phyloP scores from a whole-genome alignment of 2,329 filamentous ascomycete genomes.

The Phaeosphaeriaceae sp. region DNA sequence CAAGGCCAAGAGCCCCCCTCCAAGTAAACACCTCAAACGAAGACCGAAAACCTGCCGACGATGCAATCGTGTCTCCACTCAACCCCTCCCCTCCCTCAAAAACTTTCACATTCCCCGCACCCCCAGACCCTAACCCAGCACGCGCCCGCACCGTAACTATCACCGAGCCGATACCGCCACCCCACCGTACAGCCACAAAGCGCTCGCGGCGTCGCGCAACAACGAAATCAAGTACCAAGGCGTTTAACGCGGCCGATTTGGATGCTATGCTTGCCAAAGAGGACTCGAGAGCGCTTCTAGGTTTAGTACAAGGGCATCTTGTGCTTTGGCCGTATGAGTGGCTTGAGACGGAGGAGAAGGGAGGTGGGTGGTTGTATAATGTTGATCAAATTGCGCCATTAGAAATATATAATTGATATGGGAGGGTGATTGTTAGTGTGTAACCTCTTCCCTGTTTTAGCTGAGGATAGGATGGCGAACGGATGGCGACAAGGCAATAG shows the following conservation, averaged over 20 bases:
- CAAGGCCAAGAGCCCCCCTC: constrained; percentile 44
- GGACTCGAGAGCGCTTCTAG: constrained; percentile 82
- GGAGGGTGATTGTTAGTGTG: not conserved
- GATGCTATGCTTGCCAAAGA: constrained; percentile 67
- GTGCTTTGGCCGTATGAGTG: constrained; percentile 97
- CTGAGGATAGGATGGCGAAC: no score
- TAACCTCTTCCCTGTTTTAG: no score
- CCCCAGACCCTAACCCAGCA: constrained; percentile 7
- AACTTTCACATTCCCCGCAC: constrained; percentile 41
- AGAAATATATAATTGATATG: constrained; percentile 78
- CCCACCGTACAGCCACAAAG: constrained; percentile 24
- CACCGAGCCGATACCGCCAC: constrained; percentile 33
- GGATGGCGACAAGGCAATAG: no score
- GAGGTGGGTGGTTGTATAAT: constrained; percentile 95
- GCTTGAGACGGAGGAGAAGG: constrained; percentile 81
- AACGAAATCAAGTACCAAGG: constrained; percentile 71
- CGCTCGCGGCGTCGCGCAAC: constrained; percentile 68
- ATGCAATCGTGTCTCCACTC: constrained; percentile 40
- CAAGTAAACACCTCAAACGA: constrained; percentile 18
- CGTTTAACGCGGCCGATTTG: constrained; percentile 72
- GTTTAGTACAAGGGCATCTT: constrained; percentile 83
- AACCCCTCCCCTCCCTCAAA: constrained; percentile 24
- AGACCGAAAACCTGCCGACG: constrained; percentile 33
- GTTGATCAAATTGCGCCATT: constrained; percentile 94
- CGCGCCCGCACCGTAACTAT: constrained; percentile 47